phyloP scores from a whole-genome alignment of 2,329 filamentous ascomycete genomes.

The Leptographium radiaticola region DNA sequence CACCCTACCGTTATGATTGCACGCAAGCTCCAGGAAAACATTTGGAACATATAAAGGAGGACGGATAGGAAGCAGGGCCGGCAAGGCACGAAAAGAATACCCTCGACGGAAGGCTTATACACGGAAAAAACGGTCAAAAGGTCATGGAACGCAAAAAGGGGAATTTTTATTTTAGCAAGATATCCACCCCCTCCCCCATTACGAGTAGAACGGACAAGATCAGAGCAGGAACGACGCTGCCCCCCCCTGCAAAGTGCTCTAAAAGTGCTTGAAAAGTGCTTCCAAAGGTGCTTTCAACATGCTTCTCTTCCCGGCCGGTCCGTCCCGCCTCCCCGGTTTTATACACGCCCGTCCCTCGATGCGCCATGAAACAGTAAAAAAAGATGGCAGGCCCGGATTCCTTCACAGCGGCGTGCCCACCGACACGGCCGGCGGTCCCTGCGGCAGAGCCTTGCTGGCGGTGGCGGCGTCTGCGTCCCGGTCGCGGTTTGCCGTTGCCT shows the following conservation, averaged over 20 bases:
- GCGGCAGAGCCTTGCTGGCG: background rate
- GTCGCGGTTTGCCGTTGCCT: no score
- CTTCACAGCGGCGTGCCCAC: slow-evolving; percentile 3
- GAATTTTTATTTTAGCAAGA: background rate
- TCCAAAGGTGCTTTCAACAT: no score
- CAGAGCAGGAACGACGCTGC: no score
- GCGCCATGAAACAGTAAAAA: no score
- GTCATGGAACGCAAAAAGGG: background rate
- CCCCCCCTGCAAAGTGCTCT: background rate
- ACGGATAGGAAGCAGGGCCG: background rate
- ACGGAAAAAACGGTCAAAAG: background rate
- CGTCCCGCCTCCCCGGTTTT: no score
- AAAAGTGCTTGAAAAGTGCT: background rate
- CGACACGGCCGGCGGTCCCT: background rate
- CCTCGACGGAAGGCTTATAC: background rate
- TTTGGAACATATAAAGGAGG: background rate
- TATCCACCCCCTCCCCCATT: background rate
- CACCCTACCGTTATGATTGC: background rate
- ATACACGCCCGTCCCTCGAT: no score
- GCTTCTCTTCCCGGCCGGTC: no score
- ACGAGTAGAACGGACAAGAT: no score
- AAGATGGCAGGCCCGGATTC: no score
- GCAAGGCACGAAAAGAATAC: background rate
- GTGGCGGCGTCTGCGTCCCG: background rate
- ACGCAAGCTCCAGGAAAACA: no score